Percentiles rank a stretch among this genome's conserved stretches.
Conservation (phyloP, 371 early-diverging fungal genomes). For the Mucor plumbeus region DNA sequence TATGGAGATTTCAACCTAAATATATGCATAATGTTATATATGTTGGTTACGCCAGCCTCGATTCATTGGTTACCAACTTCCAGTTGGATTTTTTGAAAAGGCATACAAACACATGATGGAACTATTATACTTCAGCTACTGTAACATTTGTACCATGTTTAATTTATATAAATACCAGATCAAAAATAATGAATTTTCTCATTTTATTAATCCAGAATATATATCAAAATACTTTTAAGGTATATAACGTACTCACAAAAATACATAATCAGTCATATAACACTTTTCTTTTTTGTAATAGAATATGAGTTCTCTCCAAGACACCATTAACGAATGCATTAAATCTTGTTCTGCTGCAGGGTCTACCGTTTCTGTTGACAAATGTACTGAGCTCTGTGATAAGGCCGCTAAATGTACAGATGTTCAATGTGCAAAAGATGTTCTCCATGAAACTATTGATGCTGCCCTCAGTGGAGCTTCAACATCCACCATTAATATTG, state of each 20-base stretch:
- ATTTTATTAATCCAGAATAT: neutral
- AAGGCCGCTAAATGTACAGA: conserved; percentile 1
- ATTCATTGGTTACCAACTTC: neutral
- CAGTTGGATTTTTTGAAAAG: neutral
- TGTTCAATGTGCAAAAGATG: neutral
- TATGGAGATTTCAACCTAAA: neutral
- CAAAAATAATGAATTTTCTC: neutral
- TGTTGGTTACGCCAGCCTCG: neutral
- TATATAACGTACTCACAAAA: neutral
- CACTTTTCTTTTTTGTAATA: neutral
- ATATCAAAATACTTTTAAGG: neutral
- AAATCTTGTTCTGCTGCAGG: too few relatives aligned
- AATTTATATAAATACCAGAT: conserved; percentile 2
- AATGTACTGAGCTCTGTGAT: neutral
- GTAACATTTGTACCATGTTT: neutral
- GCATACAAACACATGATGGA: neutral
- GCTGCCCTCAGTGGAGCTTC: neutral
- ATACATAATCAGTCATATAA: neutral
- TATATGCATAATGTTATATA: neutral
- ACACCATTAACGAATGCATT: neutral
- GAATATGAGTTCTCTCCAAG: conserved; percentile 4
- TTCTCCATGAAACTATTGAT: neutral
- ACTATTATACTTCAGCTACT: neutral
- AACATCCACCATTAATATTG: neutral
- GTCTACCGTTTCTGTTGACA: neutral